phyloP scores from a whole-genome alignment of 257 asterid species.

The Osmanthus fragrans region DNA sequence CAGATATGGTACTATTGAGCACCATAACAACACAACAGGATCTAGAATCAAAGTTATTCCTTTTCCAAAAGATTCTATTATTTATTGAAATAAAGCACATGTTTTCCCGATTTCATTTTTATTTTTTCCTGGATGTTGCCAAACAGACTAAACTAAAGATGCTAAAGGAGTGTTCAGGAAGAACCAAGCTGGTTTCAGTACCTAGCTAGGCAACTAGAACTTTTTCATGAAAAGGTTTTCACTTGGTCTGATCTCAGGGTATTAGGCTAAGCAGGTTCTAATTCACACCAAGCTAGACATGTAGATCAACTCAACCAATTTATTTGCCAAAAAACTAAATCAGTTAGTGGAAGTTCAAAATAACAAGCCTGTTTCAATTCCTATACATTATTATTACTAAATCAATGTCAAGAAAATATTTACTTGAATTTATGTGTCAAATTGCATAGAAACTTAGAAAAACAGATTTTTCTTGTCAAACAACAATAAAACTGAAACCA shows the following conservation, averaged over 20 bases:
- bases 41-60: neutral
- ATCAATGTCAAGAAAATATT: too few relatives aligned
- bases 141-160: neutral
- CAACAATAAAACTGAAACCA: too few relatives aligned
- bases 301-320: neutral
- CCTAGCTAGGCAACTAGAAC: neutral
- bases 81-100: too few relatives aligned
- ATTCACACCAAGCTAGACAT: neutral
- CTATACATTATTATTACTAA: too few relatives aligned
- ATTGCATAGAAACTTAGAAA: too few relatives aligned
- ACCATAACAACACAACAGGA: slow-evolving; percentile 6
- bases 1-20: neutral
- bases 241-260: neutral
- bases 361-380: neutral
- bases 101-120: neutral
- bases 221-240: neutral
- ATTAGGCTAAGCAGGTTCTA: neutral
- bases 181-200: neutral
- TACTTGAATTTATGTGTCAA: too few relatives aligned
- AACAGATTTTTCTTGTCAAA: too few relatives aligned
- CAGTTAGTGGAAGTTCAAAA: neutral
- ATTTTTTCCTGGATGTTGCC: neutral
- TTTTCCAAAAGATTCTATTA: neutral
- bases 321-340: too few relatives aligned
- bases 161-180: neutral